These are phyloP conservation scores for bread wheat (Triticum aestivum) DNA, from an alignment of 176 grass and related monocot genomes.

Conservation along the genomic window DNA sequence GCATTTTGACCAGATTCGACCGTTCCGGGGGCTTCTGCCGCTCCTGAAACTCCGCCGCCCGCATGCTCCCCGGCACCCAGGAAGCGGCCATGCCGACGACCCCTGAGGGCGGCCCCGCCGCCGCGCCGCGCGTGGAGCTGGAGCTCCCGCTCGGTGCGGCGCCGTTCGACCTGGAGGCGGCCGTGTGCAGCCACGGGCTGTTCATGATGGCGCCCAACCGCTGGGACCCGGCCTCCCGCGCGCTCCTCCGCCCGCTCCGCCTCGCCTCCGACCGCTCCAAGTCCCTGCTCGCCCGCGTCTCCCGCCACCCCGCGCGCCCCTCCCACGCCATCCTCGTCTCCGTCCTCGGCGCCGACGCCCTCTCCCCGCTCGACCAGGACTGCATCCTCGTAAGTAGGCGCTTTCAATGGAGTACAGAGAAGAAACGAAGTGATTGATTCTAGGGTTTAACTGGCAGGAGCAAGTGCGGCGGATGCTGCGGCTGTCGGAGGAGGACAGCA, in stretches of 20 bases:
- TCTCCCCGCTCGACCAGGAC: slow-evolving; percentile 46
- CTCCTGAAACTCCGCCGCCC: not conserved
- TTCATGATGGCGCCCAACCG: slow-evolving; percentile 96
- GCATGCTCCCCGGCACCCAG: not conserved
- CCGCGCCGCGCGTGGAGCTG: slow-evolving; percentile 15
- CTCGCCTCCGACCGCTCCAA: slow-evolving; percentile 52
- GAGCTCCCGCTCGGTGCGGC: slow-evolving; percentile 18
- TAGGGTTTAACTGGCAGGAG: slow-evolving; percentile 33
- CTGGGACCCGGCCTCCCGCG: slow-evolving; percentile 56
- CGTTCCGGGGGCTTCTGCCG: not conserved
- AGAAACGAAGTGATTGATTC: not conserved
- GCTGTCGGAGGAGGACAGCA: slow-evolving; percentile 43
- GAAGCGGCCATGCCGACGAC: not conserved
- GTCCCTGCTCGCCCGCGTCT: slow-evolving; percentile 46
- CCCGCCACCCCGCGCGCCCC: slow-evolving; percentile 40
- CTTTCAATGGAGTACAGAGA: not conserved
- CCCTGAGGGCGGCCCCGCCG: not conserved
- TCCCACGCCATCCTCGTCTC: slow-evolving; percentile 44
- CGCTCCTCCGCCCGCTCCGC: slow-evolving; percentile 69
- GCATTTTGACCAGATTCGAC: not conserved
- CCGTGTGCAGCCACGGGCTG: slow-evolving; percentile 84
- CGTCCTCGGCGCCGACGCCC: slow-evolving; percentile 35
- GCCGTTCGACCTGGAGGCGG: slow-evolving; percentile 67
- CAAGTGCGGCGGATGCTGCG: slow-evolving; percentile 79
- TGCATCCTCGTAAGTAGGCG: slow-evolving; percentile 55